phyloP scores from a whole-genome alignment of 768 basidiomycete species.

The Mrakia blollopis region DNA sequence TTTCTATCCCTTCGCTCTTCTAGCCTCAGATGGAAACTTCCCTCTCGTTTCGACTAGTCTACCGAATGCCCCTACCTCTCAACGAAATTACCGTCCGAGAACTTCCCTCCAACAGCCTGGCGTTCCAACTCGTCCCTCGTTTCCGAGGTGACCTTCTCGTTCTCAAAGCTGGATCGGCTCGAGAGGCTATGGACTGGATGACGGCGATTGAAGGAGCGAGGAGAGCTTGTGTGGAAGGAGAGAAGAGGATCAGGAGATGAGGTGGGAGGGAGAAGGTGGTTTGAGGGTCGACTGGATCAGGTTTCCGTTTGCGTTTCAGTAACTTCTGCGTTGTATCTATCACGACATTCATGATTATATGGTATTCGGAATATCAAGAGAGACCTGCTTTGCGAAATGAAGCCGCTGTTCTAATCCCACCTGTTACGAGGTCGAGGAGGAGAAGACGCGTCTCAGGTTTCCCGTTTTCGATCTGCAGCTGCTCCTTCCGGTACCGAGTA shows the following conservation, averaged over 20 bases:
- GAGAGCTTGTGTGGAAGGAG: conserved; percentile 16
- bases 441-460: no score
- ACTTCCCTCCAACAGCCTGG: not conserved
- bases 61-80: conserved; percentile 24
- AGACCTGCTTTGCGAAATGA: no score
- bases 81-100: conserved; percentile 16
- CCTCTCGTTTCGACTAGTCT: not conserved
- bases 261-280: not conserved
- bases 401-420: no score
- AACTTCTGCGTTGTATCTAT: not conserved
- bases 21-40: not conserved
- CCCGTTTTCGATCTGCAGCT: no score
- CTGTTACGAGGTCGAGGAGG: no score
- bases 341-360: not conserved
- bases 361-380: not conserved
- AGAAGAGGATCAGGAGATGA: not conserved
- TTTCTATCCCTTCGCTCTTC: not conserved
- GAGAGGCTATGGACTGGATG: conserved; percentile 23
- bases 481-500: no score
- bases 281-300: not conserved
- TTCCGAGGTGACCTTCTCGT: conserved; percentile 20
- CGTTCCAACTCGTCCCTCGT: conserved; percentile 24
- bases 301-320: no score
- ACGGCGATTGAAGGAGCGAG: conserved; percentile 25
- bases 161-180: not conserved